These are phyloP conservation scores for Athelia sp. DNA, from an alignment of 1,284 basidiomycete genomes.

Conservation along the genomic window DNA sequence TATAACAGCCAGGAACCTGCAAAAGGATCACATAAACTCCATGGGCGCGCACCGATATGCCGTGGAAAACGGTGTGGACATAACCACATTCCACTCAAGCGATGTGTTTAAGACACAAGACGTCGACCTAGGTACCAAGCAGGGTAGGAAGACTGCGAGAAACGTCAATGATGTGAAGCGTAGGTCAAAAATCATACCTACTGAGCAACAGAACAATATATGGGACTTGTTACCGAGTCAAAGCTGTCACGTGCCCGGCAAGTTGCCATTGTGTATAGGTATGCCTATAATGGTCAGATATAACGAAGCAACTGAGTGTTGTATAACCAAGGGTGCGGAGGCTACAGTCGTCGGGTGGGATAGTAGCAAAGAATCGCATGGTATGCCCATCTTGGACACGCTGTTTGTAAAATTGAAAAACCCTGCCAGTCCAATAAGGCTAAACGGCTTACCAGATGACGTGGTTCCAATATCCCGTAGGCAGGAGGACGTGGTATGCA, in stretches of 20 bases:
- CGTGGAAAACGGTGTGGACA: slow-evolving; percentile 17
- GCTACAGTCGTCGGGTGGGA: slow-evolving; percentile 28
- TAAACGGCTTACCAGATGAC: slow-evolving; percentile 29
- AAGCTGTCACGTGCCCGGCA: slow-evolving; percentile 20
- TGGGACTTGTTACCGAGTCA: slow-evolving; percentile 21
- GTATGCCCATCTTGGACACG: slow-evolving; percentile 13
- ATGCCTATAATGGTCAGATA: slow-evolving; percentile 34
- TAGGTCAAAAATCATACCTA: not conserved
- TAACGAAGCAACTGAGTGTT: too few species aligned
- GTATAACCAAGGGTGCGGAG: too few species aligned
- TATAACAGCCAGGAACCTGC: slow-evolving; percentile 25
- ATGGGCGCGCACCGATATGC: slow-evolving; percentile 22
- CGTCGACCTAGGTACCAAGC: too few species aligned
- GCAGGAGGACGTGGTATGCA: too few species aligned
- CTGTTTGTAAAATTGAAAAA: slow-evolving; percentile 21
- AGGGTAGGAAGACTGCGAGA: too few species aligned
- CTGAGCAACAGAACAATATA: slow-evolving; percentile 16
- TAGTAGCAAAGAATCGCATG: slow-evolving; percentile 5
- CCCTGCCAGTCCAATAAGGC: slow-evolving; percentile 21
- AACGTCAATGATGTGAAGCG: too few species aligned
- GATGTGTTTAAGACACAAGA: slow-evolving; percentile 9
- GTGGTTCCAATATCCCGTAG: slow-evolving; percentile 37
- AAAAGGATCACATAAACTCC: slow-evolving; percentile 27
- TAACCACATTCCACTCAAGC: slow-evolving; percentile 17
- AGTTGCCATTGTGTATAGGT: slow-evolving; percentile 28